These are phyloP conservation scores for Sporothrix brunneoviolacea DNA, from an alignment of 2,329 filamentous ascomycete species.

Conservation along the genomic window DNA sequence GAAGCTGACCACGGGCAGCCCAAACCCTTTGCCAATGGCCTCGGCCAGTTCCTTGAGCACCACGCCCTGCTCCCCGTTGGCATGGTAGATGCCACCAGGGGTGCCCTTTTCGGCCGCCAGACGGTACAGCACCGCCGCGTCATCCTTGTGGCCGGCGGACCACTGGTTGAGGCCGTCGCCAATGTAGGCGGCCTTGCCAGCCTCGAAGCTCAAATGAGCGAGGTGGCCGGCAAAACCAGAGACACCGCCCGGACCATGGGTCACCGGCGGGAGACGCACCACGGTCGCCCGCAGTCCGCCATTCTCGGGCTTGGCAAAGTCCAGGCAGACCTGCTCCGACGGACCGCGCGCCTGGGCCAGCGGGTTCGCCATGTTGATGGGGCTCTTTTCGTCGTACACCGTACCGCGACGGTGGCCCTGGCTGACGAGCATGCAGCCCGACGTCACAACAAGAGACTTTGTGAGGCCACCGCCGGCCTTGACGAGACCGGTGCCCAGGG, in stretches of 20 bases:
- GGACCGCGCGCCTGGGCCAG: slow-evolving; percentile 16
- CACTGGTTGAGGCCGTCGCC: slow-evolving; percentile 31
- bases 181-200: slow-evolving; percentile 28
- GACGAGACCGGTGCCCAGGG: slow-evolving; percentile 28
- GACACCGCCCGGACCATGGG: slow-evolving; percentile 31
- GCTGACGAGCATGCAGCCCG: slow-evolving; percentile 26
- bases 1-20: slow-evolving; percentile 26
- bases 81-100: slow-evolving; percentile 31
- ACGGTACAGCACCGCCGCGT: slow-evolving; percentile 32
- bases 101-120: slow-evolving; percentile 31
- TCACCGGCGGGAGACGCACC: slow-evolving; percentile 33
- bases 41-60: slow-evolving; percentile 29
- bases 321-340: slow-evolving; percentile 22
- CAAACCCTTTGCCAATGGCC: slow-evolving; percentile 29
- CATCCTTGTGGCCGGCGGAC: slow-evolving; percentile 30
- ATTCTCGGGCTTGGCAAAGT: slow-evolving; percentile 21
- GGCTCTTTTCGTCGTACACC: slow-evolving; percentile 25
- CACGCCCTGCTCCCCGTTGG: slow-evolving; percentile 30
- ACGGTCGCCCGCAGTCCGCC: slow-evolving; percentile 28
- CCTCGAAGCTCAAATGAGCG: slow-evolving; percentile 23
- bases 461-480: neutral
- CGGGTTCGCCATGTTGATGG: slow-evolving; percentile 4
- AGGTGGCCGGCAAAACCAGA: slow-evolving; percentile 26
- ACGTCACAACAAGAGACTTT: slow-evolving; percentile 30
- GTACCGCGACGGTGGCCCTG: slow-evolving; percentile 22